A percentile compares a stretch with the other conserved stretches of the same genome.
Evolutionary conservation across 306 rosid species (phyloP).

Genomic region (Nissolia schottii): DNA sequence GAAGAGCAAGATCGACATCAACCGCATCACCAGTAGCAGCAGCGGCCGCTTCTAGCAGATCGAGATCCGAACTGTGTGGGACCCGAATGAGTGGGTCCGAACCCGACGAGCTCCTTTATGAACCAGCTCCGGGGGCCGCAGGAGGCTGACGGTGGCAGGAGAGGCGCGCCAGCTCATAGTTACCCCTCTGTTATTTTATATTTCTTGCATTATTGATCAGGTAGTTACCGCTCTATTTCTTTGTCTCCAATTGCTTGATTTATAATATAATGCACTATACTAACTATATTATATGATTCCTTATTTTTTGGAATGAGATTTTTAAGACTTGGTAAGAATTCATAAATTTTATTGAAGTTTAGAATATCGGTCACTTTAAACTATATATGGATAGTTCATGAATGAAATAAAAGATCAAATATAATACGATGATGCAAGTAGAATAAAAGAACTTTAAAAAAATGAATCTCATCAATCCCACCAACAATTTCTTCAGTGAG

Average conservation of each 20-base stretch:
- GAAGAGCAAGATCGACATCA: slow-evolving; percentile 9
- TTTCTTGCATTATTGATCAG: background rate
- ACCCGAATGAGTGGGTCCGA: slow-evolving; percentile 36
- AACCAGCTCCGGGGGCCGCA: slow-evolving; percentile 53
- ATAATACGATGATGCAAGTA: background rate
- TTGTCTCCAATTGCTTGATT: slow-evolving; percentile 4
- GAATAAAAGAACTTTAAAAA: too few species aligned
- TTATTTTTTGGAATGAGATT: background rate
- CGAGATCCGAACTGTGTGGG: slow-evolving; percentile 15
- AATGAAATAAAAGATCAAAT: too few species aligned
- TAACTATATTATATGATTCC: background rate
- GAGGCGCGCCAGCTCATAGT: slow-evolving; percentile 37
- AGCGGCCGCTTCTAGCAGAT: slow-evolving; percentile 15
- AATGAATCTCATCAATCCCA: too few species aligned
- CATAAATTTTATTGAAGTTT: background rate
- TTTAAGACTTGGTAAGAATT: background rate
- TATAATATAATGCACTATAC: background rate
- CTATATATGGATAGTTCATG: background rate
- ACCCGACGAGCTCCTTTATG: slow-evolving; percentile 45
- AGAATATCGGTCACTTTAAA: background rate
- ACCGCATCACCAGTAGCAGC: background rate
- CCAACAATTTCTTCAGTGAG: too few species aligned
- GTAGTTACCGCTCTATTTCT: background rate
- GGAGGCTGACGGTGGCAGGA: slow-evolving; percentile 6
- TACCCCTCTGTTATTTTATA: too few species aligned